Conservation (phyloP, 169 alveolate species). For the Plasmodium adleri region DNA sequence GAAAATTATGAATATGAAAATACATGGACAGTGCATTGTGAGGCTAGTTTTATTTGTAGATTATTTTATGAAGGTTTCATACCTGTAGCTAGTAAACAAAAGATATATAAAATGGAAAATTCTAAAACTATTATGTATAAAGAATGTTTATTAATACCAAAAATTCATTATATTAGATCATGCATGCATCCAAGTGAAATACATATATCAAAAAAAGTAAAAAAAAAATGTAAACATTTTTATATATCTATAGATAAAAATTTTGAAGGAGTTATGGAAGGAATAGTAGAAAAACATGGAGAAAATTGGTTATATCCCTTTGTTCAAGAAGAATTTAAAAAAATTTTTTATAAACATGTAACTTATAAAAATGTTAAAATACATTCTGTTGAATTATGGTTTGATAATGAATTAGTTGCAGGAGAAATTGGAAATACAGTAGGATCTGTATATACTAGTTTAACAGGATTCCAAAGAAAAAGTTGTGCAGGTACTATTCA, state of each 20-base stretch:
- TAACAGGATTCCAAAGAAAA: conserved; percentile 83
- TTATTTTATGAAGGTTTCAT: conserved; percentile 80
- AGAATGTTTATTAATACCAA: conserved; percentile 76
- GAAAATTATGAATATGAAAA: conserved; percentile 77
- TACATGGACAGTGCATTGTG: conserved; percentile 83
- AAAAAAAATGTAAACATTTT: conserved; percentile 51
- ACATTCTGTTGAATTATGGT: conserved; percentile 85
- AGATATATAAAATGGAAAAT: conserved; percentile 1
- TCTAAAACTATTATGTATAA: conserved; percentile 29
- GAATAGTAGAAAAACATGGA: conserved; percentile 83
- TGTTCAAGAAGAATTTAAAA: conserved; percentile 79
- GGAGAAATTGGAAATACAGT: conserved; percentile 85
- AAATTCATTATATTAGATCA: conserved; percentile 79
- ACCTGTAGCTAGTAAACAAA: conserved; percentile 78
- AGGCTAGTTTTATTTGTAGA: conserved; percentile 76
- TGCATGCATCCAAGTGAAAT: conserved; percentile 79
- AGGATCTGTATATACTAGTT: conserved; percentile 83
- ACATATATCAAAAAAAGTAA: conserved; percentile 76
- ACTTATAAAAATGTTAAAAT: conserved; percentile 45
- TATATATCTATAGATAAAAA: conserved; percentile 78
- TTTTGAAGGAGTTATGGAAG: conserved; percentile 80
- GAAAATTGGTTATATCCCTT: conserved; percentile 85
- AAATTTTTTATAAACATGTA: conserved; percentile 73
- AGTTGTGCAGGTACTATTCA: conserved; percentile 82
- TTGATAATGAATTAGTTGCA: conserved; percentile 77